phyloP scores from a whole-genome alignment of 1,284 basidiomycete species.

The Neolentinus lepideus region DNA sequence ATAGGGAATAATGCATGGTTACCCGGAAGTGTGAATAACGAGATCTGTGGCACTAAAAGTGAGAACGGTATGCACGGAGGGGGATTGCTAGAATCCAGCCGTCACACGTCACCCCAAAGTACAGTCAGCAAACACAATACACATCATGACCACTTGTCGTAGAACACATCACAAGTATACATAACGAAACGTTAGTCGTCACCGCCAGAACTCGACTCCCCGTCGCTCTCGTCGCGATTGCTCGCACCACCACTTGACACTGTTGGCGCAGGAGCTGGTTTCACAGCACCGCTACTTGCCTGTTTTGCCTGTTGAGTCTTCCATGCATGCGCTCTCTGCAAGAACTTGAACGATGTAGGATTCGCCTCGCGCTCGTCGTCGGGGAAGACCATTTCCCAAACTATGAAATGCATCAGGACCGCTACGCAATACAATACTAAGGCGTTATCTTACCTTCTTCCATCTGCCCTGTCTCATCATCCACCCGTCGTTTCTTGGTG shows the following conservation, averaged over 20 bases:
- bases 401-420: conserved; percentile 29
- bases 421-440: background rate
- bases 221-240: background rate
- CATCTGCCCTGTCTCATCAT: conserved; percentile 77
- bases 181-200: background rate
- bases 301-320: conserved; percentile 40
- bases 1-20: too few relatives aligned
- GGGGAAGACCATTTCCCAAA: conserved; percentile 92
- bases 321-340: conserved; percentile 93
- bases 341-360: conserved; percentile 88
- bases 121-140: too few relatives aligned
- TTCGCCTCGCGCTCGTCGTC: conserved; percentile 93
- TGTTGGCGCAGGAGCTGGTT: conserved; percentile 10
- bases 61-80: too few relatives aligned
- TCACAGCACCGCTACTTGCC: conserved; percentile 12
- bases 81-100: too few relatives aligned
- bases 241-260: conserved; percentile 7
- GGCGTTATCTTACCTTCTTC: conserved; percentile 78
- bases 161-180: background rate
- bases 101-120: too few relatives aligned
- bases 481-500: conserved; percentile 77
- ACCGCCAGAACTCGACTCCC: background rate
- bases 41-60: too few relatives aligned
- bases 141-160: too few relatives aligned
- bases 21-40: too few relatives aligned